Conservation (phyloP, 2,329 filamentous ascomycete species). For the Sporothrix brunneoviolacea region DNA sequence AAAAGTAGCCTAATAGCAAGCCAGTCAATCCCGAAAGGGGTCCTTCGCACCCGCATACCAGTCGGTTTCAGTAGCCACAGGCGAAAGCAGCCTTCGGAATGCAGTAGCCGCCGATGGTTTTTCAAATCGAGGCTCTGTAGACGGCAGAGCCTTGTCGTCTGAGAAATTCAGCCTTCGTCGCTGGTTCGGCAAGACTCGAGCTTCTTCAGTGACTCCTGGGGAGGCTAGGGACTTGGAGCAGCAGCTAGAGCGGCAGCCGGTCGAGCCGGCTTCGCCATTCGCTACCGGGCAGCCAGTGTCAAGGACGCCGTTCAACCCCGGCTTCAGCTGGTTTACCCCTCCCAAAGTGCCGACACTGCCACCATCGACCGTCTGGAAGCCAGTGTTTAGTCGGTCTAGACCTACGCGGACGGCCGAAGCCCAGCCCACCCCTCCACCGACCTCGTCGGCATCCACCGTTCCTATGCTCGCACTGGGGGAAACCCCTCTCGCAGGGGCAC, state of each 20-base stretch:
- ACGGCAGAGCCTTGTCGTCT: no score
- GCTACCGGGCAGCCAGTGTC: not conserved
- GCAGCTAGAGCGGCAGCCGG: no score
- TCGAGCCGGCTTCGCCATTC: no score
- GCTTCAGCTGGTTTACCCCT: constrained; percentile 14
- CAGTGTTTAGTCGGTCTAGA: no score
- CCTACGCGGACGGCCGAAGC: no score
- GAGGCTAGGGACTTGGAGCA: no score
- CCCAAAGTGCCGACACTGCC: not conserved
- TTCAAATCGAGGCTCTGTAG: no score
- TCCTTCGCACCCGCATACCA: constrained; percentile 4
- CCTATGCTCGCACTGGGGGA: not conserved
- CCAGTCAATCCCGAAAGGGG: constrained; percentile 10
- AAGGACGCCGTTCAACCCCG: constrained; percentile 9
- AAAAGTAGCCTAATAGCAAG: not conserved
- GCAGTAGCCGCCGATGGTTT: not conserved
- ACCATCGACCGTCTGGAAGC: no score
- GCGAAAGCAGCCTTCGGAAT: not conserved
- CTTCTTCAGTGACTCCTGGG: not conserved
- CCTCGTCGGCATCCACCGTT: not conserved
- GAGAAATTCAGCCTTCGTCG: not conserved
- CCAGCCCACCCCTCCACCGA: not conserved
- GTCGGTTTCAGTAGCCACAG: not conserved
- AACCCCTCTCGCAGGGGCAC: no score
- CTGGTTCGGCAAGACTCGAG: not conserved